Base-by-base conservation (phyloP, 495 filamentous ascomycete genomes). In the Xylaria scruposa region DNA sequence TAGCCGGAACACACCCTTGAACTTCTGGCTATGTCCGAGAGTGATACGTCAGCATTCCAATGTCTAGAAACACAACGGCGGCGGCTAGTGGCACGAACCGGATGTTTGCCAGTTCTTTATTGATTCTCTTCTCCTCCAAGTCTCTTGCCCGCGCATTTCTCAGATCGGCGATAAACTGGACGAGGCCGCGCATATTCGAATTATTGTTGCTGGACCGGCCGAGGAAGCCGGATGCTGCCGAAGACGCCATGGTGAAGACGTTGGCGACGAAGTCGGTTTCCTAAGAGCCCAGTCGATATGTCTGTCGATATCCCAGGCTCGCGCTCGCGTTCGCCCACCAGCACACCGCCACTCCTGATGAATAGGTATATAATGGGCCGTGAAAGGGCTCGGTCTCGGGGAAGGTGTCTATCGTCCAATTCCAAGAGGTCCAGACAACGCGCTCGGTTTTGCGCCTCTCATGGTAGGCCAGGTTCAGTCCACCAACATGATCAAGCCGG, bases 31-130 rank as follows among this genome's bases (percentile, higher is more conserved):
- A 75, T 68, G 36, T 51, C 72, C 64, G 70, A 59, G 62, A 59
- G 44, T 15, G 64, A 59, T 47, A 46, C 36, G 72, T 81, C 72
- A 82, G 75, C 73, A 74, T 65, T 10, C 5, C 24, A 31, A 9
- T 64, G 49, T 47, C 59, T 60, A 71, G 63, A 47, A 66, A 49
- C 24, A 53, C 21, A 40, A 46, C 59, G 63, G 29, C 44, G 42
- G 64, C 38, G 29, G 42, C 24, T 36, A n/a, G 72, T 47, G 51
- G 38, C 53, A 76, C 82, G n/a, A 75, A 91, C 86, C 96, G 90
- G 81, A 99, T 98, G 77, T 99, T 99, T 78, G 97, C 97, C 78
- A 98, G 85, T 84, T 99, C 97, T 83, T 99, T 99, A 81, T 99
- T 99, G 80, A 99, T 98, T 75, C 97, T 87, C 84, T 99, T 99